Evolutionary conservation across 192 early-diverging fungal species (phyloP).

Genomic region (Chytriomyces confervae): DNA sequence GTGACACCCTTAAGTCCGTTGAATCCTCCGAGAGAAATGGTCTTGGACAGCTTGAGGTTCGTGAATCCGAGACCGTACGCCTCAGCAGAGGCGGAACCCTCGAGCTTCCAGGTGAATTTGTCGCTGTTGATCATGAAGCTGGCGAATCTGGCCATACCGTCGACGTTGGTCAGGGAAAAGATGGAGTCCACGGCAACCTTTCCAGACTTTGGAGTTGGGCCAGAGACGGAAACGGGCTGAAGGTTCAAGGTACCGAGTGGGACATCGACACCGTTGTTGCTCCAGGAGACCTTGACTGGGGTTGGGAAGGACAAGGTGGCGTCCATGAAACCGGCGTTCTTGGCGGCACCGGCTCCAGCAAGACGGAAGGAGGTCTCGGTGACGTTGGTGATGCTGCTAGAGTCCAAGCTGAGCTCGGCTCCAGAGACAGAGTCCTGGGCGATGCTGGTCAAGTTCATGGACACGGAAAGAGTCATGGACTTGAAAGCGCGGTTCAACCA

Average conservation of each 20-base stretch:
- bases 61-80: slow-evolving; percentile 40
- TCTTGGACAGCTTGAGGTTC: slow-evolving; percentile 40
- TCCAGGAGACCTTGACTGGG: slow-evolving; percentile 43
- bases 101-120: slow-evolving; percentile 40
- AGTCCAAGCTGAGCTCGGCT: slow-evolving; percentile 32
- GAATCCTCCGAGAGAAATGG: slow-evolving; percentile 23
- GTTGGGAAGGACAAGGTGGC: slow-evolving; percentile 36
- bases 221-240: slow-evolving; percentile 34
- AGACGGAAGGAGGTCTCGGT: slow-evolving; percentile 36
- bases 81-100: slow-evolving; percentile 12
- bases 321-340: slow-evolving; percentile 37
- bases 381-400: slow-evolving; percentile 31
- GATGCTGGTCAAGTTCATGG: slow-evolving; percentile 29
- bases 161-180: slow-evolving; percentile 17
- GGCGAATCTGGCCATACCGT: slow-evolving; percentile 36
- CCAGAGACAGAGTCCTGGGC: slow-evolving; percentile 40
- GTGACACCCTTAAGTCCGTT: slow-evolving; percentile 28
- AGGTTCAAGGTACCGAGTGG: slow-evolving; percentile 34
- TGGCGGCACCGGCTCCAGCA: slow-evolving; percentile 30
- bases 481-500: slow-evolving; percentile 20
- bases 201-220: slow-evolving; percentile 19
- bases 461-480: slow-evolving; percentile 3
- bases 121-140: slow-evolving; percentile 26
- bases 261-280: slow-evolving; percentile 17
- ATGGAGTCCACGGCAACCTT: slow-evolving; percentile 22